phyloP scores from a whole-genome alignment of 352 stramenopile genomes.

The Pilasporangium apinafurcum region DNA sequence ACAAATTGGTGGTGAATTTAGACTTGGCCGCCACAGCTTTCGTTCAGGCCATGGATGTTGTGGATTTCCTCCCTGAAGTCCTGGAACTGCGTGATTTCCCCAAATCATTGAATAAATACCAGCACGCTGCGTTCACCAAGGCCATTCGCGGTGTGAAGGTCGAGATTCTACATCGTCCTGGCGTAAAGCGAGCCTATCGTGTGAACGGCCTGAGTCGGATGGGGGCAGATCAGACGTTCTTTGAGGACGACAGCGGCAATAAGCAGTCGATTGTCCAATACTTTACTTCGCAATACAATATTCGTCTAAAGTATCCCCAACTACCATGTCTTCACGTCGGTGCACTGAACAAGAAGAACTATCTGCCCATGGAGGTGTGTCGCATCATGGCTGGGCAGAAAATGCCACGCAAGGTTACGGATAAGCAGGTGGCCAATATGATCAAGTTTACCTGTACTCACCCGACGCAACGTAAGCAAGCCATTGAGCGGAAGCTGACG shows the following conservation, averaged over 20 bases:
- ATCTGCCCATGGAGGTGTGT: slow-evolving; percentile 81
- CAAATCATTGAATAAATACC: slow-evolving; percentile 21
- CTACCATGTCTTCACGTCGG: slow-evolving; percentile 80
- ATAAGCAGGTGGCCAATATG: slow-evolving; percentile 81
- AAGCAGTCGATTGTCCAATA: slow-evolving; percentile 51
- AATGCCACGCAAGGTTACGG: slow-evolving; percentile 65
- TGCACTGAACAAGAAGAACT: slow-evolving; percentile 65
- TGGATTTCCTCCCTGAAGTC: slow-evolving; percentile 37
- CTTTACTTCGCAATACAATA: slow-evolving; percentile 44
- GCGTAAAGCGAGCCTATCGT: slow-evolving; percentile 46
- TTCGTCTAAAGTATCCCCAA: slow-evolving; percentile 54
- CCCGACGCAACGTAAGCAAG: slow-evolving; percentile 43
- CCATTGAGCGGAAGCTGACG: slow-evolving; percentile 53
- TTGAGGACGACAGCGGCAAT: slow-evolving; percentile 46
- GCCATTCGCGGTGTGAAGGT: slow-evolving; percentile 62
- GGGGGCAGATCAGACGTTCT: slow-evolving; percentile 40
- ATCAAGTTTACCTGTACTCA: slow-evolving; percentile 61
- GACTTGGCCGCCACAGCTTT: slow-evolving; percentile 70
- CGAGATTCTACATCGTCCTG: slow-evolving; percentile 52
- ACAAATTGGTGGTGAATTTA: slow-evolving; percentile 56
- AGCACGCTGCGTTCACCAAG: slow-evolving; percentile 45
- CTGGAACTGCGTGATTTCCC: slow-evolving; percentile 20
- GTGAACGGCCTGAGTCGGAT: slow-evolving; percentile 54
- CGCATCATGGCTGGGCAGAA: slow-evolving; percentile 66
- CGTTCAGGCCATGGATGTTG: slow-evolving; percentile 48